A percentile compares a stretch with the other conserved stretches of the same genome.
These are phyloP conservation scores for Aquanectria penicillioides DNA, from an alignment of 2,329 filamentous ascomycete species.

Conservation along the genomic window DNA sequence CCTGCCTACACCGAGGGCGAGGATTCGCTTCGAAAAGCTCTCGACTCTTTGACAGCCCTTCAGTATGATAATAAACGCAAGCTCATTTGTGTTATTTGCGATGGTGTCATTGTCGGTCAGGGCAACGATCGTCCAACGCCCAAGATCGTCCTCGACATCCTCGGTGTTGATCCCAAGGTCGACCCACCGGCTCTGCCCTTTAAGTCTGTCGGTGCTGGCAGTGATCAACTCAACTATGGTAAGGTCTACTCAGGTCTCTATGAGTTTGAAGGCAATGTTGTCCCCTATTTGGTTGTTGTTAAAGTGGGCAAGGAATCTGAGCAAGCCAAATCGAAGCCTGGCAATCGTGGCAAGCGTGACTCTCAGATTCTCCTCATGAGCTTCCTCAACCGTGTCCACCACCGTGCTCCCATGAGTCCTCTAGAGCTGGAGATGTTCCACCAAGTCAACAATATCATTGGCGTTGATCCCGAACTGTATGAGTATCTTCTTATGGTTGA, in stretches of 20 bases:
- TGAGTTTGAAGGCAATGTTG: constrained; percentile 96
- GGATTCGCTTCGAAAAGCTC: constrained; percentile 89
- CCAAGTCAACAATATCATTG: constrained; percentile 99
- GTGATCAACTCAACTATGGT: constrained; percentile 95
- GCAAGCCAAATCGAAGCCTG: constrained; percentile 88
- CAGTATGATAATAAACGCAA: constrained; percentile 99
- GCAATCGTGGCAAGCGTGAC: constrained; percentile 98
- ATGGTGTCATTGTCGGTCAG: constrained; percentile 95
- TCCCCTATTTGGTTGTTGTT: constrained; percentile 94
- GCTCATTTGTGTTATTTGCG: constrained; percentile 94
- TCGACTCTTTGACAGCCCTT: constrained; percentile 93
- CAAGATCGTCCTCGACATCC: constrained; percentile 96
- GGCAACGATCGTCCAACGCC: constrained; percentile 97
- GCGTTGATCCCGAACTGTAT: constrained; percentile 95
- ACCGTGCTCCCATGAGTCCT: constrained; percentile 92
- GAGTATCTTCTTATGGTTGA: constrained; percentile 98
- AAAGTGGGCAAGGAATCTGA: constrained; percentile 98
- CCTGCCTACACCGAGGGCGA: constrained; percentile 98
- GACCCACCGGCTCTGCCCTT: constrained; percentile 95
- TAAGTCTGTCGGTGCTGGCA: constrained; percentile 89
- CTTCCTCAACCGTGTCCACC: constrained; percentile 97
- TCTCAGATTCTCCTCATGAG: constrained; percentile 96
- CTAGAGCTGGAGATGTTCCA: constrained; percentile 98
- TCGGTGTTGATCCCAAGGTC: constrained; percentile 95
- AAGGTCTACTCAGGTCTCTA: constrained; percentile 99